Base-by-base conservation (phyloP, 2,329 filamentous ascomycete genomes). In the Sporothrix humicola region DNA sequence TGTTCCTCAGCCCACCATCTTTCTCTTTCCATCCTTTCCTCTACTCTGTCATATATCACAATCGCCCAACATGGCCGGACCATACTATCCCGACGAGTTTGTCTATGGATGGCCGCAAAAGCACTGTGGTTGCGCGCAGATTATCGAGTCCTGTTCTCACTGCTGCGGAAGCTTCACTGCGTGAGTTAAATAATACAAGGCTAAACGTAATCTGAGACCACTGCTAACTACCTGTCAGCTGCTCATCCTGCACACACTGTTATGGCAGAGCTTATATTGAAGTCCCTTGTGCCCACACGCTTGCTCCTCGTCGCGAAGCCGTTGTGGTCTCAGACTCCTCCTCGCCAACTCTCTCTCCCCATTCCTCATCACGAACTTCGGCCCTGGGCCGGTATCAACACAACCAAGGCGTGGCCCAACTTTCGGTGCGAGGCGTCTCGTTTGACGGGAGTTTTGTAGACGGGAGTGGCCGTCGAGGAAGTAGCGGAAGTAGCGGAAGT, bases 91-190 rank as follows among this genome's bases (percentile, higher is more conserved):
- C 9, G 74, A 74, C 48, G 76, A 77, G 13, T 75, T 76, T 58
- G 75, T 77, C 46, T 73, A 71, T 20, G 75, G 75, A 4, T 77
- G 74, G 74, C 73, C 75, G 3, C 56, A 17, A 10, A 76, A 74
- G 20, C 46, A 58, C 31, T 77, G 76, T 20, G 76, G 76, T 2
- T 77, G 76, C 10, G 15, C 66, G 1, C 75, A 73, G 50, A 48
- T 77, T 10, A 76, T 77, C 44, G 75, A 74, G 15, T 65, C 61
- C 0, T 77, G 76, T 61, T 42, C 69, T 1, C 58, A 75, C 59
- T 77, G 76, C 71, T 74, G 74, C 15, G 76, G 76, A 13, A 77
- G 76, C 71, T 77, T 72, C 13, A 63, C 66, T 6, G 73, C 70
- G 76, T 77, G 37, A 54, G 76, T 74, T 10, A 13, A 56, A 12